Conservation (phyloP, 345 rosid genomes). For the Acer yangbiense region DNA sequence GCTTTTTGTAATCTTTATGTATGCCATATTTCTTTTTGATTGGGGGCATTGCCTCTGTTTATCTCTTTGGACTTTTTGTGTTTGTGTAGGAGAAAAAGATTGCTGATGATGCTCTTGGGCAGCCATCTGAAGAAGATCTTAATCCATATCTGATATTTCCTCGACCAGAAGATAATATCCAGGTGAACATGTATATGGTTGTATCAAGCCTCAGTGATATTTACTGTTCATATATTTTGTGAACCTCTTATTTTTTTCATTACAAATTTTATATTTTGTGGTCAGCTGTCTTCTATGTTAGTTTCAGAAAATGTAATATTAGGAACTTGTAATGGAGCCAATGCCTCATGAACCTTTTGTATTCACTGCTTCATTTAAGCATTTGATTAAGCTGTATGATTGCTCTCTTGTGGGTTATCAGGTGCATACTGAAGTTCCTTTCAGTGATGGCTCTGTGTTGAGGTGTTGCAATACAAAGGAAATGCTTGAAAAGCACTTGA, state of each 20-base stretch:
- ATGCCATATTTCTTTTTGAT: neutral
- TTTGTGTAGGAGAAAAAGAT: slow-evolving; percentile 56
- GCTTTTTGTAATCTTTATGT: slow-evolving; percentile 12
- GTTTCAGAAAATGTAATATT: neutral
- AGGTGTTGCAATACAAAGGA: slow-evolving; percentile 86
- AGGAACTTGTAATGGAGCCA: neutral
- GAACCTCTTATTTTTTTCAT: slow-evolving; percentile 3
- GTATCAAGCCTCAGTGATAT: neutral
- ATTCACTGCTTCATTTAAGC: neutral
- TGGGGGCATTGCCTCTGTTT: slow-evolving; percentile 1
- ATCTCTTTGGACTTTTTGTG: slow-evolving; percentile 12
- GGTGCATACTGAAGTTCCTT: slow-evolving; percentile 90
- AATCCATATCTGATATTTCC: slow-evolving; percentile 87
- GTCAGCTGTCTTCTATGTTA: neutral
- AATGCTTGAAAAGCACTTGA: slow-evolving; percentile 80
- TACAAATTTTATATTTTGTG: neutral
- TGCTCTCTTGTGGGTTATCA: slow-evolving; percentile 31
- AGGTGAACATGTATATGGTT: slow-evolving; percentile 48
- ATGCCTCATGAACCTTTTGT: neutral
- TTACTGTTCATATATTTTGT: neutral
- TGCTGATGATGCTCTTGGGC: slow-evolving; percentile 47
- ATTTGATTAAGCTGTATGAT: neutral
- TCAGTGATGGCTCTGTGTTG: slow-evolving; percentile 72
- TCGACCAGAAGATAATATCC: slow-evolving; percentile 78
- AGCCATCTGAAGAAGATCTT: slow-evolving; percentile 84